Base-by-base conservation (phyloP, 495 filamentous ascomycete species). In the Aspergillus wentii region DNA sequence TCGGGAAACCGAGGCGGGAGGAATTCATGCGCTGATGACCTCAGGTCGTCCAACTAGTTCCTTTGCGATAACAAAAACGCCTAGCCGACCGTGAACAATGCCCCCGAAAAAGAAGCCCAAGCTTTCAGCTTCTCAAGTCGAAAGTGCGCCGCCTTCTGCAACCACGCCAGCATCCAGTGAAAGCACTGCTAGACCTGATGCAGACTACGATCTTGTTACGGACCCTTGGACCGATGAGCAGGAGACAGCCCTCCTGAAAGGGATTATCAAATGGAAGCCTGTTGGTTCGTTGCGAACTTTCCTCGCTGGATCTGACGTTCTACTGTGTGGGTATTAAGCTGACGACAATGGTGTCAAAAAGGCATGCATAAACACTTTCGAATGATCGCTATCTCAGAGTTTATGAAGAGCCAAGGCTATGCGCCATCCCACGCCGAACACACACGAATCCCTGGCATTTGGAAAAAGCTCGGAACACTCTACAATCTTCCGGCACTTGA, bases 351-450 rank as follows among this genome's bases (percentile, higher is more conserved):
- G 11, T 38, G 19, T 28, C 25, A n/a, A 22, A 33, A 29, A 95
- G 91, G 91, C 33, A 82, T 98, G 70, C 91, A 98, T 68, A 97
- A 94, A 62, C 90, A 97, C 64, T 97, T 98, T 58, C 86, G 88
- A 16, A 91, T 97, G 70, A 80, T 96, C 40, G 80, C 87, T 3
- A 88, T 98, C 21, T 83, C 86, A 11, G 80, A 92, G 40, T 80
- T 86, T 51, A 74, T 98, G 43, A 82, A 83, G 44, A 88, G 85
- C 49, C 88, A 95, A 57, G 90, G 89, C 40, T 88, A 88, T 61
- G 80, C 83, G 41, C 77, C 81, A 1, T 49, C 59, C 0, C 56
- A 65, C 11, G 74, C 79, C 36, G 74, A 79, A 10, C 92, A 98
- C 68, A 95, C 88, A 29, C 80, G 80, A 26, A 87, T 94, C 33